Conservation (phyloP, 148 eudicot genomes). For the Oxyria digyna region DNA sequence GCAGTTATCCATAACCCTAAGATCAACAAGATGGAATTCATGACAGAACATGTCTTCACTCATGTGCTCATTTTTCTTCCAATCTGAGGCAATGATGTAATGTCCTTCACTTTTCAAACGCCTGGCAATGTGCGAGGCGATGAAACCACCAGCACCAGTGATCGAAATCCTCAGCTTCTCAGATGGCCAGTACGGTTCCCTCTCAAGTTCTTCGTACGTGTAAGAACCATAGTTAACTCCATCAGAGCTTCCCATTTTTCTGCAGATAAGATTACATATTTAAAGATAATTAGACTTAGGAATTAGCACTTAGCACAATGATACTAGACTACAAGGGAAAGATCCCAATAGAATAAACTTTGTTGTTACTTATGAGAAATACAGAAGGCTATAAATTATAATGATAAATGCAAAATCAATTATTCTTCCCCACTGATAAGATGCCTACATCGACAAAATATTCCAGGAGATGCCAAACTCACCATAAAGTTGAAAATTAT, state of each 20-base stretch:
- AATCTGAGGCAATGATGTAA: conserved; percentile 41
- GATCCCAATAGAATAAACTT: background rate
- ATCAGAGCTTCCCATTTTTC: conserved; percentile 37
- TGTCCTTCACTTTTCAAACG: conserved; percentile 46
- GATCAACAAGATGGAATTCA: conserved; percentile 45
- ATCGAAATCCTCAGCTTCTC: conserved; percentile 36
- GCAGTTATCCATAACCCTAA: conserved; percentile 52
- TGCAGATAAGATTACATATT: background rate
- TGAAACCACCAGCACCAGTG: conserved; percentile 50
- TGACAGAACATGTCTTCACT: conserved; percentile 48
- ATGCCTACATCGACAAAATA: background rate
- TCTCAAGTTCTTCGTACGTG: conserved; percentile 44
- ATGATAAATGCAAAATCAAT: background rate
- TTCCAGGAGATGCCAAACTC: background rate
- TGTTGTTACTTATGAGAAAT: background rate
- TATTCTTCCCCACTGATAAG: background rate
- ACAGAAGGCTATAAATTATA: background rate
- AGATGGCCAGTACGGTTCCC: conserved; percentile 41
- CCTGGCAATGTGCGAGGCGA: conserved; percentile 43
- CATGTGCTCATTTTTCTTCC: conserved; percentile 60
- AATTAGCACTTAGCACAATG: background rate
- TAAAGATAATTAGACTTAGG: background rate
- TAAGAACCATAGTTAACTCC: conserved; percentile 30
- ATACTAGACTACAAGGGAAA: background rate
- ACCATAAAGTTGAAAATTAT: background rate